Percentiles rank a stretch among this genome's conserved stretches.
Conservation (phyloP, 768 basidiomycete species). For the Rickenella mellea region DNA sequence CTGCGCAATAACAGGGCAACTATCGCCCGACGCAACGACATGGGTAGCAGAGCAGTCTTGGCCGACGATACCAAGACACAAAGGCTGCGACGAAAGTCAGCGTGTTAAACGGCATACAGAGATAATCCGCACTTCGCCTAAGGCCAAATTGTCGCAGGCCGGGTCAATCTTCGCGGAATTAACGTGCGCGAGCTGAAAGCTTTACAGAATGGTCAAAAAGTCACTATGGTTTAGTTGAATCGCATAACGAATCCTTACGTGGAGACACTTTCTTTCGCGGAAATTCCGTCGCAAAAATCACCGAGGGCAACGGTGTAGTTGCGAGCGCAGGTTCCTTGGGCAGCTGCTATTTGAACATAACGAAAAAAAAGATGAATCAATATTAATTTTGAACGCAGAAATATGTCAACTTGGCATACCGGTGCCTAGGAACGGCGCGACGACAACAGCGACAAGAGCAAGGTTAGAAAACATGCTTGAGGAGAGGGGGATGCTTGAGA, state of each 20-base stretch:
- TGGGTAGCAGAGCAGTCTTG: constrained; percentile 49
- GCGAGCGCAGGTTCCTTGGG: constrained; percentile 47
- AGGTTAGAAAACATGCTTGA: too few species aligned
- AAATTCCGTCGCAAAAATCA: constrained; percentile 51
- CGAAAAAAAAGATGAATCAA: too few species aligned
- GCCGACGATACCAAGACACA: constrained; percentile 49
- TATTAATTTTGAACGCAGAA: too few species aligned
- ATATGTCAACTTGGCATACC: too few species aligned
- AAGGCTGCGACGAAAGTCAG: constrained; percentile 14
- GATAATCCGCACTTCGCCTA: constrained; percentile 30
- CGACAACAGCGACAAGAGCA: too few species aligned
- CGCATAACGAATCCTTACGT: constrained; percentile 25
- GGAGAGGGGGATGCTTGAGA: too few species aligned
- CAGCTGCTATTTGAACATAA: too few species aligned
- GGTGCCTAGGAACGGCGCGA: too few species aligned
- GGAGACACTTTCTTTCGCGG: constrained; percentile 33
- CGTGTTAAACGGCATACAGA: background rate
- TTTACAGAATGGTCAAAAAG: constrained; percentile 12
- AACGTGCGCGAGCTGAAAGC: constrained; percentile 50
- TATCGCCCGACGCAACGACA: constrained; percentile 38
- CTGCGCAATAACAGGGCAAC: constrained; percentile 34
- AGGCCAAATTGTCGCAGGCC: constrained; percentile 45
- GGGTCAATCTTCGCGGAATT: constrained; percentile 39
- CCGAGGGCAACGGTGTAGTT: constrained; percentile 39
- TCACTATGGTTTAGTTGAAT: background rate